Conservation (phyloP, 805 yeast genomes). For the Candida pseudoglaebosa region DNA sequence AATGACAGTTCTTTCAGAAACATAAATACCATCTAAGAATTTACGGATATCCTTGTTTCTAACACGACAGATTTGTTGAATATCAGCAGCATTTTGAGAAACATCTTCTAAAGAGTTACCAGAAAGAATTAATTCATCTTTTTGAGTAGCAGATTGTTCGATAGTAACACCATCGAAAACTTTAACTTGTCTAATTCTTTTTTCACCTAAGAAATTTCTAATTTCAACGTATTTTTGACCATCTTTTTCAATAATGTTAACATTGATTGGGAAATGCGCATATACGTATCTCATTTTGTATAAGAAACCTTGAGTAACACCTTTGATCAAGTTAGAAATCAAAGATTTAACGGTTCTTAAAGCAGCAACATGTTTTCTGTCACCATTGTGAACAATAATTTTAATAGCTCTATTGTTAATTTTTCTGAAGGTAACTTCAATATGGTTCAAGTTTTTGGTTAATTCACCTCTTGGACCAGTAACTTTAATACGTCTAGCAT, state of each 20-base stretch:
- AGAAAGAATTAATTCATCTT: constrained; percentile 88
- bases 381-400: constrained; percentile 96
- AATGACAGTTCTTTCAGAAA: constrained; percentile 89
- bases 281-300: constrained; percentile 99
- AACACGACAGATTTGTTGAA: constrained; percentile 97
- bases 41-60: constrained; percentile 99
- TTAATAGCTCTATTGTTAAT: constrained; percentile 67
- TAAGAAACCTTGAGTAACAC: constrained; percentile 99
- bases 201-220: constrained; percentile 99
- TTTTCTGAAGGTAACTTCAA: constrained; percentile 90
- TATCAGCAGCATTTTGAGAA: constrained; percentile 97
- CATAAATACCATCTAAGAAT: constrained; percentile 99
- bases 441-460: constrained; percentile 87
- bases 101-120: constrained; percentile 98
- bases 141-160: constrained; percentile 75
- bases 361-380: constrained; percentile 99
- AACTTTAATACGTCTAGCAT: constrained; percentile 85
- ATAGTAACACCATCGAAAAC: constrained; percentile 86
- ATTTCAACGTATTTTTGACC: constrained; percentile 79
- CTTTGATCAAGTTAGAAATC: constrained; percentile 89
- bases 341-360: constrained; percentile 97
- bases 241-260: constrained; percentile 80
- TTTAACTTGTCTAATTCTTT: constrained; percentile 86
- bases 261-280: constrained; percentile 99
- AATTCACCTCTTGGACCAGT: constrained; percentile 97